Evolutionary conservation across 2,329 filamentous ascomycete species (phyloP).

Genomic region (Stachybotrys elegans): DNA sequence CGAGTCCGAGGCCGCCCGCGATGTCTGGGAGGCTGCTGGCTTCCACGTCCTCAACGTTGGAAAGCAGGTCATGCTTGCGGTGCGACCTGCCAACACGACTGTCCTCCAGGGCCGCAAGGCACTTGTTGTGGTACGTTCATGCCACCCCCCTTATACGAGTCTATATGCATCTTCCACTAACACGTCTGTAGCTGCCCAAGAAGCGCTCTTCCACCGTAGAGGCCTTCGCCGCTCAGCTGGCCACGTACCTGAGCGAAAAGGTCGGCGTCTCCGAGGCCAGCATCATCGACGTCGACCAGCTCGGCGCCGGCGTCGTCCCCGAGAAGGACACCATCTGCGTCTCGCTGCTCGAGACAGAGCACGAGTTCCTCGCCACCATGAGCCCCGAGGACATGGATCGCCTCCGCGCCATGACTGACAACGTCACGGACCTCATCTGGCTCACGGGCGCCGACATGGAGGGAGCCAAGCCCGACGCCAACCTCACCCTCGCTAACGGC

Average conservation of each 20-base stretch:
- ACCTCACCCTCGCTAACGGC: not conserved
- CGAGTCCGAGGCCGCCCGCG: not conserved
- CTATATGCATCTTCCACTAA: too few species aligned
- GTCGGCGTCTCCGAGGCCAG: not conserved
- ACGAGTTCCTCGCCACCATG: not conserved
- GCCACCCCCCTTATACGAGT: too few species aligned
- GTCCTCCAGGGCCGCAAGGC: not conserved
- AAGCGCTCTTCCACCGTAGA: too few species aligned
- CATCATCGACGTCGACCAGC: not conserved
- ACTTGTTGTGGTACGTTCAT: not conserved
- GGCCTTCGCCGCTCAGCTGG: not conserved
- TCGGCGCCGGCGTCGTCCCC: not conserved
- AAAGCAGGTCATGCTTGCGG: not conserved
- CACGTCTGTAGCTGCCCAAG: too few species aligned
- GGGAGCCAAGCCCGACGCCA: not conserved
- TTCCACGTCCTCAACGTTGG: not conserved
- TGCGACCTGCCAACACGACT: not conserved
- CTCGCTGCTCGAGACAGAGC: not conserved
- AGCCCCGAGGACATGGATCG: not conserved
- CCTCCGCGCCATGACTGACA: constrained; percentile 1
- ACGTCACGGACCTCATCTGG: not conserved
- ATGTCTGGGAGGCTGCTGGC: too few species aligned
- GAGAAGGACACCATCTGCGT: not conserved
- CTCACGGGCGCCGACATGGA: not conserved
- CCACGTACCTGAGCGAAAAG: not conserved